Base-by-base conservation (phyloP, 1,284 basidiomycete species). In the Pseudozyma flocculosa region DNA sequence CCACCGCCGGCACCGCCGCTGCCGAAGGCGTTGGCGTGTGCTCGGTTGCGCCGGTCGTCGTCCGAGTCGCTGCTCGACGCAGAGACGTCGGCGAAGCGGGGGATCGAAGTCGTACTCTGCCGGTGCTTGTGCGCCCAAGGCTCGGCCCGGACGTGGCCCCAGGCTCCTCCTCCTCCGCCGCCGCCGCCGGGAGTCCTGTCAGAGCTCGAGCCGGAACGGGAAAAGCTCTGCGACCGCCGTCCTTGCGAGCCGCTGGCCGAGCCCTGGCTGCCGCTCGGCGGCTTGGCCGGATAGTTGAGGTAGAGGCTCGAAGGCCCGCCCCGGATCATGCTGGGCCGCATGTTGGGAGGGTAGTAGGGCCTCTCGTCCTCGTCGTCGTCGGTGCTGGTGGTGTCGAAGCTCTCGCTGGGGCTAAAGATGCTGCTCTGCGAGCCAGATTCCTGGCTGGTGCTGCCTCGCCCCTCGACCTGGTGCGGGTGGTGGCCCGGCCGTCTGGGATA, bases 301-400 rank as follows among this genome's bases (percentile, higher is more conserved):
- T 65, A 65, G 10, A 65, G 46, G 24, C 61, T 65, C 39, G 53
- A 56, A 2, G 61, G 61, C 2, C 61, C 61, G n/a, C 61, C 61
- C 18, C 57, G 61, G 17, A 65, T 52, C 61, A 65, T 65, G 38
- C 57, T 65, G 23, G 61, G 61, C 2, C 57, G 57, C 57, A 65
- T 57, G 48, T 53, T 54, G 21, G 57, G 54, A 1, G 63, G 66
- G 24, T 57, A 56, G 54, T 60, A 70, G 1, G 65, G 65, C 19
- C 58, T 32, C 44, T 71, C 68, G 38, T 71, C 68, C 32, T 69
- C 66, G 41, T 71, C 68, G 23, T 71, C 69, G 43, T 67, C 63
- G 0, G 59, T 59, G 40, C 61, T 69, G 51, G 61, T 68, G 18
- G 64, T 67, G 41, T 60, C 58, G 17, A 58, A 57, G 44, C 68